phyloP scores from a whole-genome alignment of 129 eudicot genomes.

The Ambrosia trifida region DNA sequence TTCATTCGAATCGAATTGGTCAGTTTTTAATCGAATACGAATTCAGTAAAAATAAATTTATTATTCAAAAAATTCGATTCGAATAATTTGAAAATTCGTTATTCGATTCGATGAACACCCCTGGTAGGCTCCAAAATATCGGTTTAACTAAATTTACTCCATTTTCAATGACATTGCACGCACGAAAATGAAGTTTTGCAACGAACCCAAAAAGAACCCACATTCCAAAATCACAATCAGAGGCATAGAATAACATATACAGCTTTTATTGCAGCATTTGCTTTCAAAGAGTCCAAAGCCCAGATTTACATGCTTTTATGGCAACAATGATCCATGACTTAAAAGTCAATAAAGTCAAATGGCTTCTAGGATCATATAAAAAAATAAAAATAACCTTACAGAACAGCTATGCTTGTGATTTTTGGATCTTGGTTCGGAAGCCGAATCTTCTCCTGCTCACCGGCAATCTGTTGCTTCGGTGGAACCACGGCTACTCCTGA shows the following conservation, averaged over 20 bases:
- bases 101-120: no score
- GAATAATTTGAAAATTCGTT: no score
- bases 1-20: no score
- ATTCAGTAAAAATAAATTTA: no score
- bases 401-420: slow-evolving; percentile 46
- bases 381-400: slow-evolving; percentile 14
- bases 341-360: slow-evolving; percentile 25
- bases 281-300: slow-evolving; percentile 12
- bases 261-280: slow-evolving; percentile 18
- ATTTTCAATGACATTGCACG: background rate
- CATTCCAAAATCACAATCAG: background rate
- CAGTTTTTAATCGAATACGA: no score
- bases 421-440: slow-evolving; percentile 39
- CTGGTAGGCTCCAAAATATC: no score
- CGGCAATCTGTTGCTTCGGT: slow-evolving; percentile 38
- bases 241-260: background rate
- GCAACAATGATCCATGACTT: slow-evolving; percentile 8
- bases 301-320: slow-evolving; percentile 25
- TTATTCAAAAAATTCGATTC: no score
- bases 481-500: slow-evolving; percentile 16
- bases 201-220: no score
- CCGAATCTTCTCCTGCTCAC: slow-evolving; percentile 39
- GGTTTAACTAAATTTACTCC: background rate
- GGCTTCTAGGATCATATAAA: slow-evolving; percentile 5
- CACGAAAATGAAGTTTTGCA: no score